Base-by-base conservation (phyloP, 1,284 basidiomycete genomes). In the Irpex sp. region DNA sequence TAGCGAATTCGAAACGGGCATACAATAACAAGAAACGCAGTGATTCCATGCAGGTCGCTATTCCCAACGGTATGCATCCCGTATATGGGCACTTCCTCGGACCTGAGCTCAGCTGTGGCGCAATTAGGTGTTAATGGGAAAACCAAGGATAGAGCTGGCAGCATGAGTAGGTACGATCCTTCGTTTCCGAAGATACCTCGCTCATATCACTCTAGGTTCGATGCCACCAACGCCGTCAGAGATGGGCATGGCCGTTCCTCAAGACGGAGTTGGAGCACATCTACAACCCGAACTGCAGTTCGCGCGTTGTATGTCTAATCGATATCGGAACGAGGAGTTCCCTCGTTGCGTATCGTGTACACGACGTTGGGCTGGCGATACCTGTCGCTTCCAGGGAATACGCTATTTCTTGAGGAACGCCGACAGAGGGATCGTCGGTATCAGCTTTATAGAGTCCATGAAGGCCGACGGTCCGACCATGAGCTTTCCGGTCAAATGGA, bases 361-460 rank as follows among this genome's bases (percentile, higher is more conserved):
- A 19, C 86, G 90, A 55, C 86, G 90, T 15, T 92, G 90, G 89
- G 89, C 89, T 1, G 90, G 90, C 49, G 90, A 92, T 72, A 91
- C 89, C 0, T 92, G 90, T 71, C 85, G 90, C 31, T 92, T 92
- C 74, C 90, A 92, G 71, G 84, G 85, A 19, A 88, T 92, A 63
- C 84, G 90, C 19, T 88, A 85, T 70, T 88, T 92, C 72, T 76
- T 89, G 65, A 85, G 88, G 66, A 84, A 89, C 65, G 68, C 75
- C 49, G 78, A 84, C 53, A 76, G 82, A 61, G 80, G 81, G 39
- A 82, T 90, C 50, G 78, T 84, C 58, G 88, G 85, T 19, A 82
- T 89, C 60, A 85, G 84, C 66, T 92, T 92, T 69, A 81, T 85
- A 43, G 86, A 88, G 73, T 83, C 78, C 65, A 82, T 83, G 68